These are phyloP conservation scores for Rehmannia glutinosa DNA, from an alignment of 257 asterid genomes.

Conservation along the genomic window DNA sequence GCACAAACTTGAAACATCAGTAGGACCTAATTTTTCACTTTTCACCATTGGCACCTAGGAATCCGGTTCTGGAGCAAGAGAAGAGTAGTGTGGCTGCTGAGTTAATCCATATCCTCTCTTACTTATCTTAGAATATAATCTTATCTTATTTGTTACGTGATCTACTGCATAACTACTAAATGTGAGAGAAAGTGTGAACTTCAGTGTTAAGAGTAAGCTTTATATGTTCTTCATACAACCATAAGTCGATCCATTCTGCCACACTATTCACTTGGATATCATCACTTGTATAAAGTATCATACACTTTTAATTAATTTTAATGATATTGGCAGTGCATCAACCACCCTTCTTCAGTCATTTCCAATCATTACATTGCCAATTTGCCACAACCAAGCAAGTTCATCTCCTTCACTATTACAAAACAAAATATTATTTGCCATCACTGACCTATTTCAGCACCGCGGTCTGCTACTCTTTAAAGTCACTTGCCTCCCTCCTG, in stretches of 20 bases:
- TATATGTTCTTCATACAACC: not conserved
- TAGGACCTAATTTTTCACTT: no score
- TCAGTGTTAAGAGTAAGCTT: not conserved
- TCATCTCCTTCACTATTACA: not conserved
- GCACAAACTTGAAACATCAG: no score
- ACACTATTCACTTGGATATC: not conserved
- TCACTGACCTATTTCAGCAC: not conserved
- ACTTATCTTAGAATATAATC: not conserved
- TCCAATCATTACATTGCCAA: not conserved
- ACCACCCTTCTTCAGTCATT: not conserved
- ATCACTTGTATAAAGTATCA: no score
- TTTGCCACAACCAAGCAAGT: not conserved
- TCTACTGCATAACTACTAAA: not conserved
- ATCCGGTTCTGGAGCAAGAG: no score
- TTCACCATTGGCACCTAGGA: no score
- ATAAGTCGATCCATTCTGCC: not conserved
- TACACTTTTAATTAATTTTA: no score
- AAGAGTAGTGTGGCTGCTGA: no score
- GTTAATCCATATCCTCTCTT: not conserved
- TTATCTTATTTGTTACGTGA: not conserved
- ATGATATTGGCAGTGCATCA: no score
- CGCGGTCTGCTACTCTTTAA: not conserved
- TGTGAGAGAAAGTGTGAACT: not conserved
- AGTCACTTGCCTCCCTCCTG: no score
- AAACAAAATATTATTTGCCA: not conserved